A percentile compares a stretch with the other conserved stretches of the same genome.
Evolutionary conservation across 2,329 filamentous ascomycete genomes (phyloP).

Genomic region (Chaetomium strumarium): DNA sequence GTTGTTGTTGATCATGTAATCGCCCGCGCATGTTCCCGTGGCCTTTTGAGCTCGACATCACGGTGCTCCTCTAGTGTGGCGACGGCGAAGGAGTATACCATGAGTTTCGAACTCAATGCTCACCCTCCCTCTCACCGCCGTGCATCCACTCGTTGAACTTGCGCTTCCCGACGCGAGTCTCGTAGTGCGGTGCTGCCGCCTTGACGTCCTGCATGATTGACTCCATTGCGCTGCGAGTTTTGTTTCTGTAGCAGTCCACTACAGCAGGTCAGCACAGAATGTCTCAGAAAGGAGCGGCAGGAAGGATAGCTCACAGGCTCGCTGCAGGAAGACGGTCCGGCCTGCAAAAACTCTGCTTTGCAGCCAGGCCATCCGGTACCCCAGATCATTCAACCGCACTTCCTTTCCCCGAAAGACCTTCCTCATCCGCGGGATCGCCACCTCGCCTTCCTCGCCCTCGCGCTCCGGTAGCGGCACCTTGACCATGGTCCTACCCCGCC

Average conservation of each 20-base stretch:
- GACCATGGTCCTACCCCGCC: constrained; percentile 41
- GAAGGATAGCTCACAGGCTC: constrained; percentile 65
- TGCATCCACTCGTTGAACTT: constrained; percentile 57
- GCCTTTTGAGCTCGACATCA: no score
- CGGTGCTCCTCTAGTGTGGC: no score
- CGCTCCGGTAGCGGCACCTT: constrained; percentile 51
- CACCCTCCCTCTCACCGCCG: constrained; percentile 22
- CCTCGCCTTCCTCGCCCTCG: constrained; percentile 66
- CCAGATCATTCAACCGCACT: constrained; percentile 85
- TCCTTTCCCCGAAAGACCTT: constrained; percentile 69
- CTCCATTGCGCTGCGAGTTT: constrained; percentile 78
- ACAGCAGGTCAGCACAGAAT: constrained; percentile 13
- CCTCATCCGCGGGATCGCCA: constrained; percentile 69
- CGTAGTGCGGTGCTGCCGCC: constrained; percentile 74
- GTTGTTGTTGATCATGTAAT: no score
- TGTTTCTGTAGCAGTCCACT: constrained; percentile 94
- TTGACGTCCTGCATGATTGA: constrained; percentile 69
- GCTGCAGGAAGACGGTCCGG: constrained; percentile 80
- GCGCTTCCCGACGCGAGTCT: constrained; percentile 81
- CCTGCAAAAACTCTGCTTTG: constrained; percentile 89
- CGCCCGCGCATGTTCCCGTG: no score
- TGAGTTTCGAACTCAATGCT: background rate
- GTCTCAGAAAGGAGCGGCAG: background rate
- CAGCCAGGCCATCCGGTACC: constrained; percentile 93
- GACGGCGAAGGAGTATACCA: background rate